Evolutionary conservation across 2,329 filamentous ascomycete genomes (phyloP), one percentile per base, ranked within the genome.

Genomic region (Pezicula neosporulosa): DNA sequence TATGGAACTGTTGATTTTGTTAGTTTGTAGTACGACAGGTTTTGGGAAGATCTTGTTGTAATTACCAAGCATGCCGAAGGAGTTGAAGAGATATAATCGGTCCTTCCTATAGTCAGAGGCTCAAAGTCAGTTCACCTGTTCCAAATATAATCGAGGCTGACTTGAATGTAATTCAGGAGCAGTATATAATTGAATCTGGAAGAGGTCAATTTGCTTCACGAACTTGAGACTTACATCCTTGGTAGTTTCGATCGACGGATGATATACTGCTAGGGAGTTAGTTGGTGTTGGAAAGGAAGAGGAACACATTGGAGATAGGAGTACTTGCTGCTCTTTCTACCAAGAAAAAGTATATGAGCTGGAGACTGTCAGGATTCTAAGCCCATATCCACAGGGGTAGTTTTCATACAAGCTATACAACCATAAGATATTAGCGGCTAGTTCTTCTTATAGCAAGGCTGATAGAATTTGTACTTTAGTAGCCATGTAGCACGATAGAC

Each of bases 261-360:
- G 44, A 85, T 81, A 66, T 56, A 63, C 60, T 63, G 24, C 24
- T 24, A 24, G 7, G 7, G 7, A 24, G 5, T 24, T 24, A 24
- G 2, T 9, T 4, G 9, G 24, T 35, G 3, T 7, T 24, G 24
- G 7, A 24, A 24, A 24, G 6, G 7, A 24, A 6, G 24, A 24
- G 24, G 24, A 24, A 24, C 24, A 4, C 24, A 27, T 2, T 2
- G 3, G 12, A 38, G 42, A 24, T 5, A 9, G 7, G 13, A 2
- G 18, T 9, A 50, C 54, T 41, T 54, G 82, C 80, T 41, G 78
- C 81, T 66, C 82, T 83, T 63, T 86, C 83, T 1, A 83, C 81
- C 2, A 86, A 69, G 61, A 86, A 86, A 24, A 82, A 71, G 60
- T 86, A 86, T n/a, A 85, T 81, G 19, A 85, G 45, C 62, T 64